These are phyloP conservation scores for Fistulifera pelliculosa DNA, from an alignment of 108 stramenopile species.

Conservation along the genomic window DNA sequence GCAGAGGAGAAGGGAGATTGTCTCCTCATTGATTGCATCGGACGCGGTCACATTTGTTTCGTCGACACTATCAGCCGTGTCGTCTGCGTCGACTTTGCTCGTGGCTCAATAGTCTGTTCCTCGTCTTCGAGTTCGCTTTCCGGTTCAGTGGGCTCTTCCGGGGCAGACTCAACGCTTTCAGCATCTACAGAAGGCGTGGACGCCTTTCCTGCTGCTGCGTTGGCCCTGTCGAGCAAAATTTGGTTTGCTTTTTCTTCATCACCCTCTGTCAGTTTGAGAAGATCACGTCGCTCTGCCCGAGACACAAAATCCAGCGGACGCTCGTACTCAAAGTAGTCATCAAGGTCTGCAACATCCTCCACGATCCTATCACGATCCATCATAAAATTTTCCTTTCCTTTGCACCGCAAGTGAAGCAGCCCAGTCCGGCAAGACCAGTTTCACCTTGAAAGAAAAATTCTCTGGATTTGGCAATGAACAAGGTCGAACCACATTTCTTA, in stretches of 20 bases:
- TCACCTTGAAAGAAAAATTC: slow-evolving; percentile 79
- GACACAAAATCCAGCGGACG: slow-evolving; percentile 77
- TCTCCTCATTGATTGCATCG: too few relatives aligned
- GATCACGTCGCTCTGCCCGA: slow-evolving; percentile 53
- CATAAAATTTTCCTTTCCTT: slow-evolving; percentile 75
- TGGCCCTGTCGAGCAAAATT: slow-evolving; percentile 34
- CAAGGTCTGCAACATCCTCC: slow-evolving; percentile 46
- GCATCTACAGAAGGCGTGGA: too few relatives aligned
- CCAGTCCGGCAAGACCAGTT: slow-evolving; percentile 53
- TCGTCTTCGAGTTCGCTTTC: too few relatives aligned
- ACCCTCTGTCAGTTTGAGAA: slow-evolving; percentile 62
- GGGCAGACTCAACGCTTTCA: too few relatives aligned
- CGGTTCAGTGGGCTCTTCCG: too few relatives aligned
- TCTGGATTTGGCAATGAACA: slow-evolving; percentile 75
- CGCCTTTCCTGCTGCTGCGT: too few relatives aligned
- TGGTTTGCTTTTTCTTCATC: slow-evolving; percentile 75
- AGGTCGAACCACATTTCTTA: slow-evolving; percentile 67
- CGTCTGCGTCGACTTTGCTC: too few relatives aligned
- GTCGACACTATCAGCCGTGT: too few relatives aligned
- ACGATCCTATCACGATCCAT: slow-evolving; percentile 70
- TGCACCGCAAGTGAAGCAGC: slow-evolving; percentile 76
- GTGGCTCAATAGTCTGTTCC: too few relatives aligned
- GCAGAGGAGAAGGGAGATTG: too few relatives aligned
- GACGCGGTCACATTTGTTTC: too few relatives aligned
- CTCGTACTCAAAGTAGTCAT: slow-evolving; percentile 81